phyloP scores from a whole-genome alignment of 768 basidiomycete genomes.

The Filobasidium floriforme region DNA sequence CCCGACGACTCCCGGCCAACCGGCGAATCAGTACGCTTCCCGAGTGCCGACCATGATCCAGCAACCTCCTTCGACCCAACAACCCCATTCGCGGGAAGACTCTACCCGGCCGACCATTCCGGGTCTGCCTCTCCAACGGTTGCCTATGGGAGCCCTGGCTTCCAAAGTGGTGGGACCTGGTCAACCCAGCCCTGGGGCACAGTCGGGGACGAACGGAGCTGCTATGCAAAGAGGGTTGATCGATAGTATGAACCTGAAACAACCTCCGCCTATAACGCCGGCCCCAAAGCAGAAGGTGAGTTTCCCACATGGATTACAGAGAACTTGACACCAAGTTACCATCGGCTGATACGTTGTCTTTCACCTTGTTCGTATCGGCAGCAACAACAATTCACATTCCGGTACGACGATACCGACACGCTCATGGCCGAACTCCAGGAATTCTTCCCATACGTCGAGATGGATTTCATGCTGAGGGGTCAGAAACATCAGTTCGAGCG shows the following conservation, averaged over 20 bases:
- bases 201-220: background rate
- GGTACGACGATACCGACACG: slow-evolving; percentile 92
- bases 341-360: too few species aligned
- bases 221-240: background rate
- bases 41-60: slow-evolving; percentile 11
- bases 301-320: too few species aligned
- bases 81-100: background rate
- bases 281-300: background rate
- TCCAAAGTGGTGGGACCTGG: background rate
- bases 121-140: background rate
- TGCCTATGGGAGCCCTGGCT: background rate
- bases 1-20: background rate
- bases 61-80: background rate
- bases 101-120: background rate
- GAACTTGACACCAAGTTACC: too few species aligned
- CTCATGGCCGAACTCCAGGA: slow-evolving; percentile 94
- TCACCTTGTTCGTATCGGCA: background rate
- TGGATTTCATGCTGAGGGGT: slow-evolving; percentile 48
- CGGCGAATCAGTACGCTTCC: slow-evolving; percentile 7
- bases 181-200: too few species aligned
- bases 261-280: background rate
- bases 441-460: slow-evolving; percentile 95
- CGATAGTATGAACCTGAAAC: slow-evolving; percentile 5
- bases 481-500: slow-evolving; percentile 62
- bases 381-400: slow-evolving; percentile 62